Conservation (phyloP, 768 basidiomycete genomes). For the Astraeus odoratus region DNA sequence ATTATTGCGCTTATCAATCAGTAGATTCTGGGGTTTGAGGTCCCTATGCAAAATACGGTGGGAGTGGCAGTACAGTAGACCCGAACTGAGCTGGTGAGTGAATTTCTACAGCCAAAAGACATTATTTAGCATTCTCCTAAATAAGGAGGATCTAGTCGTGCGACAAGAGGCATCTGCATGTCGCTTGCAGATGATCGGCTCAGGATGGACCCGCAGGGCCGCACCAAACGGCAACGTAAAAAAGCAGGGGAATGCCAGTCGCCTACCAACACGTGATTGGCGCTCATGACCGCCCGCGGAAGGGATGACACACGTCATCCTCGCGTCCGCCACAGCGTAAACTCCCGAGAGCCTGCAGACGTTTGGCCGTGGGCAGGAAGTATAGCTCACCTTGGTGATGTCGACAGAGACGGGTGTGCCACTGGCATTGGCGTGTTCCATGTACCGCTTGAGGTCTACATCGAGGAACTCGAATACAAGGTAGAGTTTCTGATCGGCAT, state of each 20-base stretch:
- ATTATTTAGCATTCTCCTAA: conserved; percentile 7
- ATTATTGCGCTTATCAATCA: conserved; percentile 85
- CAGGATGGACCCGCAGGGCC: neutral
- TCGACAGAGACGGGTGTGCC: conserved; percentile 66
- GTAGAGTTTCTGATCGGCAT: conserved; percentile 94
- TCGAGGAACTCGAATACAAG: conserved; percentile 98
- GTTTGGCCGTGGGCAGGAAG: neutral
- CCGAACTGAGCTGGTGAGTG: conserved; percentile 86
- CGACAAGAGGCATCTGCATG: neutral
- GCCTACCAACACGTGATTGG: conserved; percentile 3
- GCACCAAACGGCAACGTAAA: neutral
- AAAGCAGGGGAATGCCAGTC: neutral
- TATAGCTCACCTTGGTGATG: conserved; percentile 68
- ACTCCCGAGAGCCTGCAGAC: neutral
- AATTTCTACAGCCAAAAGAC: conserved; percentile 69
- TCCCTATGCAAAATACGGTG: conserved; percentile 96
- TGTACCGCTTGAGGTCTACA: conserved; percentile 93
- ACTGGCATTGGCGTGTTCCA: conserved; percentile 76
- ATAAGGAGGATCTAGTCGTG: neutral
- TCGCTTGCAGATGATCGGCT: neutral
- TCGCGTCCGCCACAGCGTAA: conserved; percentile 21
- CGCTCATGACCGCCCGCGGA: conserved; percentile 9
- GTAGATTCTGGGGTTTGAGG: conserved; percentile 91
- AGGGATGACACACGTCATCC: conserved; percentile 17
- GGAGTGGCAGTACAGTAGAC: conserved; percentile 90